Evolutionary conservation across 2,329 filamentous ascomycete species (phyloP), one percentile per base, ranked within the genome.

Genomic region (Torrubiella hemipterigena): DNA sequence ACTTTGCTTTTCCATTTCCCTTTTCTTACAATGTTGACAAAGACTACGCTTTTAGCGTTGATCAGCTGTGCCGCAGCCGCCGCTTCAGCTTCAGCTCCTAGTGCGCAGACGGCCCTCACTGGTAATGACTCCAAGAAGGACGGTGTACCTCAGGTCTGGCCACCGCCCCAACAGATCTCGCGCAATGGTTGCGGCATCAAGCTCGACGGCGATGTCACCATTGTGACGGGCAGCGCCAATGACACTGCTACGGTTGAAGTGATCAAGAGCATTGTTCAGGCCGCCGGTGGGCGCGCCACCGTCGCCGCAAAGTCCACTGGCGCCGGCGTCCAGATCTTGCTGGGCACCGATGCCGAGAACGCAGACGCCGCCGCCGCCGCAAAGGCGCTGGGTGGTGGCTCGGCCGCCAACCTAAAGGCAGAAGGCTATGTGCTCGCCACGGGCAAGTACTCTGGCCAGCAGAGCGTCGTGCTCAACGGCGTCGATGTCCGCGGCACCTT

Each of bases 401-500:
- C 34, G 6, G 34, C 34, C 8, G 12, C 30, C 10, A 27, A 14
- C 19, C 37, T 39, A 3, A 9, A 29, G 13, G 28, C 31, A 6
- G 37, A 39, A 14, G 37, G 37, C 22, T 39, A 39, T 27, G 37
- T 37, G 7, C 27, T 39, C 5, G 34, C 17, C 10, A 8, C 28
- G 14, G 38, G 38, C 20, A 33, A 32, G 16, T 26, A 34, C 23
- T 22, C 28, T 10, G 24, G 31, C 17, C 33, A 20, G 11, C 33
- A 31, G 4, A 33, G 33, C 4, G 27, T 38, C n/a, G 38, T 36
- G 3, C 27, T 40, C 6, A 38, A 40, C 19, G 38, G 38, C 16
- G 35, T 29, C 15, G 36, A 40, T n/a, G 13, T 21, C 7, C 33
- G 38, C 13, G 38, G 38, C 25, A 34, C 38, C 12, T 40, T 36